Base-by-base conservation (phyloP, 2,329 filamentous ascomycete genomes). In the Aspergillus ibericus region DNA sequence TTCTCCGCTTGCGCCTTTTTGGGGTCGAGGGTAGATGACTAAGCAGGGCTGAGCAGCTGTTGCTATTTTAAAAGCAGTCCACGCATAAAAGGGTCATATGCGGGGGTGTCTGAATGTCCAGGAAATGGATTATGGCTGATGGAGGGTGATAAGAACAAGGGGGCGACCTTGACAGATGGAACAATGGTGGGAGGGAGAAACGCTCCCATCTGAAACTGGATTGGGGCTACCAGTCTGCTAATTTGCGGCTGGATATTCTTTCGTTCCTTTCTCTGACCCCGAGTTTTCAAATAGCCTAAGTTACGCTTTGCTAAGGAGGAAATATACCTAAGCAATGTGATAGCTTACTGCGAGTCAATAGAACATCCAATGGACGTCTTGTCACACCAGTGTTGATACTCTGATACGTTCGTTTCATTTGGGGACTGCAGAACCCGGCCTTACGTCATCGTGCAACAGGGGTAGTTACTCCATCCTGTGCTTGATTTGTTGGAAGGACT, bases 1-100 rank as follows among this genome's bases (percentile, higher is more conserved):
- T 42, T 53, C 51, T 53, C 51, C 51, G 36, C 51, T 44, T 27
- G 51, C 36, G 51, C 51, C 51, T 40, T 53, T 53, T 53, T 16
- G 34, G 34, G 46, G 22, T 34, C 25, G 47, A 55, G 32, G 35
- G 52, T 34, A 44, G 29, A 54, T 53, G 56, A 46, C 34, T 50
- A 53, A 53, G 38, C 51, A 53, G 36, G 51, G 51, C 51, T 53
- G 51, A 53, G 51, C 51, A 44, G n/a, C n/a, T 34, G 51, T 53
- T 53, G 51, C 51, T 53, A 53, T 42, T 53, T 53, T 53, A 53
- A 12, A 53, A 42, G 36, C 36, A 53, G 25, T 40, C 25, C 51
- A 53, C 36, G 36, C 38, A 53, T 53, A 34, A 38, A 44, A 44
- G 27, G n/a, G 36, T 40, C 16, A 32, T 15, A 34, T 32, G 27